Base-by-base conservation (phyloP, 371 early-diverging fungal species). In the Zopfochytrium polystomum region DNA sequence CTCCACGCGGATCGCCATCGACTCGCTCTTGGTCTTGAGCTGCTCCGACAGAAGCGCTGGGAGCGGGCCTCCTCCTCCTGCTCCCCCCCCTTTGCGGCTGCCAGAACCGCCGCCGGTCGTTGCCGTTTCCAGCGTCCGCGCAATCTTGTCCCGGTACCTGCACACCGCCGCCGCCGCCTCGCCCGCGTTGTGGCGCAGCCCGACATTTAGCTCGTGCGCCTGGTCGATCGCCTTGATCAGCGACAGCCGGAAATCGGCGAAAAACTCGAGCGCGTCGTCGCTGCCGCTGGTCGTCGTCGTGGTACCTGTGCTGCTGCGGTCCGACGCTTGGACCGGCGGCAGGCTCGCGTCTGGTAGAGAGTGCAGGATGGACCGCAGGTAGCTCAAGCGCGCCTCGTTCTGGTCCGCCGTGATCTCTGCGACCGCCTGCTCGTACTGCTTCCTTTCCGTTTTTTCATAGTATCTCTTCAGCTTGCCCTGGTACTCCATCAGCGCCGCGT, bases 141-240 rank as follows among this genome's bases (percentile, higher is more conserved):
- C 34, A 25, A 58, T 33, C 13, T 43, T 27, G 5, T 11, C 49
- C 4, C 31, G 32, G 29, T 65, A 54, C 9, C 65, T 26, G 9
- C 34, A 53, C 2, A 65, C 38, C 9, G 65, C 65, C 3, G 46
- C 30, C 5, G 43, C 52, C 23, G 44, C 44, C 30, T 65, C 65
- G 1, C 54, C 48, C 9, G 38, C 38, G 38, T 65, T 65, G 34
- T 65, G 65, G 20, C 65, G 65, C 11, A 58, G 32, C 33, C 58
- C 59, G 7, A 59, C 65, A 35, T 65, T 65, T 20, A 29, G 32
- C 6, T 42, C 26, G 1, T 51, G 55, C 18, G 59, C 15, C 26
- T 53, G 50, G 11, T 65, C 65, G 7, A 45, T 54, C 13, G 30
- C 49, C 7, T 55, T 15, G 4, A 55, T 3, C 3, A 55, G 15